Evolutionary conservation across 2,329 filamentous ascomycete genomes (phyloP), one percentile per base, ranked within the genome.

Genomic region (Colletotrichum sp.): DNA sequence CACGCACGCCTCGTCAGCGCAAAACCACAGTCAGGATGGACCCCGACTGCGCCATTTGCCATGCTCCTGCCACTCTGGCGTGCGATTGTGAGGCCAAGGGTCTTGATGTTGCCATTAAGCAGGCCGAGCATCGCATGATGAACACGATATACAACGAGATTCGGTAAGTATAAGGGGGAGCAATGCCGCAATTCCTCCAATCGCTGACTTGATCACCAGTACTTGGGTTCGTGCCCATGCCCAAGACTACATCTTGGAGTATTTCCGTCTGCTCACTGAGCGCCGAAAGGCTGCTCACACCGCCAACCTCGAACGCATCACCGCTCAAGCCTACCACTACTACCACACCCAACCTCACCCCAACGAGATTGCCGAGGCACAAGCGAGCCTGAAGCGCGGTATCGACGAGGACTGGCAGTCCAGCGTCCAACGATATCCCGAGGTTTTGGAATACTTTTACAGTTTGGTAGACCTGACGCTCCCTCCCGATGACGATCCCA

Each of bases 371-470:
- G 87, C 89, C 52, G 89, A 90, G 72, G 94, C 93, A 28, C 90
- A 95, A 80, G 88, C 88, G 18, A 88, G 90, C 65, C 88, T 95
- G 77, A 95, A 95, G 84, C 90, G 91, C 66, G 94, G 93, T 77
- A 94, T 96, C 80, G 94, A 96, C 80, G 92, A 94, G 77, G 94
- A 96, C 85, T 96, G 94, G 94, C 91, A 93, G 80, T 89, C 91
- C 34, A 93, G 92, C 64, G 94, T 96, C 52, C 91, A 95, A 80
- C 90, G 92, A 71, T 96, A 96, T 80, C 95, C 94, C 6, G 93
- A 96, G 82, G 92, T 96, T n/a, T 87, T 96, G 71, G 93, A 95
- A 84, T 95, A 96, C 84, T 96, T 94, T 82, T 96, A 93, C 84
- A 89, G 91, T 75, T 87, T 96, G 49, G 93, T 96, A 44, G 90